These are phyloP conservation scores for Cercospora brassicicola DNA, from an alignment of 2,329 filamentous ascomycete genomes.

Conservation along the genomic window DNA sequence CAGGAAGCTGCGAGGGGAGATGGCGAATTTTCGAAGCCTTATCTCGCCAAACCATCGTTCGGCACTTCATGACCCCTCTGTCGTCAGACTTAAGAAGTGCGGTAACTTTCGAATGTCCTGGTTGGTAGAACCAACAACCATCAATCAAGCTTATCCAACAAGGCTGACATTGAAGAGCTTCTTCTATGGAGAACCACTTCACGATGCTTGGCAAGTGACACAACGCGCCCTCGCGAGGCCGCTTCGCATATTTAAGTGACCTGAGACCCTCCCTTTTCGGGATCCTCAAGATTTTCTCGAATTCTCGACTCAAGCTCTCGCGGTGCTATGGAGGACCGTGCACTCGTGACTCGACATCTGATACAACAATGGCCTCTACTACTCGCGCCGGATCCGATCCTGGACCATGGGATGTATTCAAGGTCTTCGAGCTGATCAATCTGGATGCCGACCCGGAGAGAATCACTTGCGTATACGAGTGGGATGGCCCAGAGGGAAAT, in stretches of 20 bases:
- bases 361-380: background rate
- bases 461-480: constrained; percentile 9
- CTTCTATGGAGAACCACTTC: constrained; percentile 6
- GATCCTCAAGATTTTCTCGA: background rate
- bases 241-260: background rate
- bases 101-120: background rate
- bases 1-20: background rate
- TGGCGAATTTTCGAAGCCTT: background rate
- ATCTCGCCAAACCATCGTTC: background rate
- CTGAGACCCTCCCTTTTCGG: background rate
- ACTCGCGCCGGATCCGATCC: background rate
- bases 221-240: background rate
- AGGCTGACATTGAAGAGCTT: constrained; percentile 7
- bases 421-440: constrained; percentile 10
- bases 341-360: background rate
- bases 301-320: background rate
- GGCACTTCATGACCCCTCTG: background rate
- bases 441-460: background rate
- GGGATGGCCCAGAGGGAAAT: background rate
- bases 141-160: background rate
- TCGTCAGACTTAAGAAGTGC: background rate
- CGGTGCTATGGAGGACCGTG: constrained; percentile 5
- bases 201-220: background rate
- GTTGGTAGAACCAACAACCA: constrained; percentile 3
- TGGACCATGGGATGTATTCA: background rate